Conservation (phyloP, 2,329 filamentous ascomycete genomes). For the Penicillium aurantiogriseum region DNA sequence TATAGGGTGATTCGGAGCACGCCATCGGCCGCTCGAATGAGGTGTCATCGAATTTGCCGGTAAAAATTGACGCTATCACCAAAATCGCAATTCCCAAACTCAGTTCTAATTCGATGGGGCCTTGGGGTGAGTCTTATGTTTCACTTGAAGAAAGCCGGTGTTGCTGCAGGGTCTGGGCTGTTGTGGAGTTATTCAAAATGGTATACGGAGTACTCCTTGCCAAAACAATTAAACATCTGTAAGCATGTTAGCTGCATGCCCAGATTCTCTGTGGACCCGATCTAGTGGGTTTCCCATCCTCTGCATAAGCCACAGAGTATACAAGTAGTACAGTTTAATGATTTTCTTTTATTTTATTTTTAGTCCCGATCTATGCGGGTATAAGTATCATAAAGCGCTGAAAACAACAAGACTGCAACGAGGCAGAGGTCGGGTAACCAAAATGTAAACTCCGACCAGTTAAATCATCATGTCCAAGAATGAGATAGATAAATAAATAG, state of each 20-base stretch:
- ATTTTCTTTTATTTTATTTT: conserved; percentile 12
- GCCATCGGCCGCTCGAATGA: conserved; percentile 3
- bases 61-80: neutral
- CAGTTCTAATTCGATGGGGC: neutral
- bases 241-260: neutral
- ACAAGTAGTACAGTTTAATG: conserved; percentile 2
- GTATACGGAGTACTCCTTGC: neutral
- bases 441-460: conserved; percentile 2
- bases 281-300: neutral
- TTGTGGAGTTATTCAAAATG: neutral
- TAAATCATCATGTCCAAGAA: conserved; percentile 12
- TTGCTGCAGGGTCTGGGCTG: neutral
- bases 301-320: neutral
- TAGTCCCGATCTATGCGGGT: conserved; percentile 5
- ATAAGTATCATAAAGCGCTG: conserved; percentile 13
- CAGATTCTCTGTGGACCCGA: neutral
- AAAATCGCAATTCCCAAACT: neutral
- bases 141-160: neutral
- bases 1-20: neutral
- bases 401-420: conserved; percentile 4
- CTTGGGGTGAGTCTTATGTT: neutral
- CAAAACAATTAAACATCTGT: neutral
- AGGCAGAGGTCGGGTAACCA: conserved; percentile 3
- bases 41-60: neutral
- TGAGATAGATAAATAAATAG: conserved; percentile 5